Conservation (phyloP, 1,284 basidiomycete species). For the Sanghuangporus sanghuang region DNA sequence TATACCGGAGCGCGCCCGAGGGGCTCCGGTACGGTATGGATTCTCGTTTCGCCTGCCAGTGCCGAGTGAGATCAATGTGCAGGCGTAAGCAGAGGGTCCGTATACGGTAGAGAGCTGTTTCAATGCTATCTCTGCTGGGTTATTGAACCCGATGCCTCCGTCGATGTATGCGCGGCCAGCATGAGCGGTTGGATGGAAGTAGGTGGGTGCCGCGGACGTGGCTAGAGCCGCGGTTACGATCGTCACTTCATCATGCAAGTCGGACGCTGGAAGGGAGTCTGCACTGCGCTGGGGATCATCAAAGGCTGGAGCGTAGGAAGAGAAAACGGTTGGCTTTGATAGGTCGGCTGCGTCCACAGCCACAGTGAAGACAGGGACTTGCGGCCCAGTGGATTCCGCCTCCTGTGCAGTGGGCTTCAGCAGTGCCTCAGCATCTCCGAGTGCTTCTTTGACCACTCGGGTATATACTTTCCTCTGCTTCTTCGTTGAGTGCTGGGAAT, state of each 20-base stretch:
- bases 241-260: neutral
- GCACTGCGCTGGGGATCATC: neutral
- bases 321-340: constrained; percentile 12
- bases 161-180: constrained; percentile 12
- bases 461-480: constrained; percentile 8
- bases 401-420: constrained; percentile 1
- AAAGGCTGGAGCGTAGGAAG: constrained; percentile 8
- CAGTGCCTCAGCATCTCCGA: constrained; percentile 4
- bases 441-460: constrained; percentile 9
- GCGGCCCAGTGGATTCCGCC: neutral
- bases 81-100: constrained; percentile 8
- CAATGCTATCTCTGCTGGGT: constrained; percentile 11
- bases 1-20: constrained; percentile 1
- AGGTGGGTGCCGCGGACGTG: constrained; percentile 16
- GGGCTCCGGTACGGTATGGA: constrained; percentile 3
- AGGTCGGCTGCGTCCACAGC: constrained; percentile 10
- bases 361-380: constrained; percentile 12
- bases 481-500: constrained; percentile 15
- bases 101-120: constrained; percentile 13
- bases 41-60: constrained; percentile 10
- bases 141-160: constrained; percentile 16
- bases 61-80: constrained; percentile 12
- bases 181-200: constrained; percentile 9
- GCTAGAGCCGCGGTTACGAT: constrained; percentile 15
- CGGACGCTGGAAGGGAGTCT: neutral